phyloP scores from a whole-genome alignment of 495 filamentous ascomycete genomes.

The Usnea hakonensis region DNA sequence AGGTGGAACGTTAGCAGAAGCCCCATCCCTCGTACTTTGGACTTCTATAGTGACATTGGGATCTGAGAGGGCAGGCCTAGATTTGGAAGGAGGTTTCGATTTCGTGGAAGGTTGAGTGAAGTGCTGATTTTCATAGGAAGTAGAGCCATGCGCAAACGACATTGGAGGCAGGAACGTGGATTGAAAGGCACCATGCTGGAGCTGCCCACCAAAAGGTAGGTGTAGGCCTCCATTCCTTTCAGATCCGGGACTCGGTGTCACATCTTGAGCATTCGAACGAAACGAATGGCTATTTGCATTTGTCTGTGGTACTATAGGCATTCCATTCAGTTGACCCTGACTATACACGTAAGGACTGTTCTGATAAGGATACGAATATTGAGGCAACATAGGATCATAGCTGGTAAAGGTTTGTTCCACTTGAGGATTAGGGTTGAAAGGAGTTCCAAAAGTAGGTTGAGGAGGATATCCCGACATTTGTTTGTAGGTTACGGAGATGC shows the following conservation, averaged over 20 bases:
- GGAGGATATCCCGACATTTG: conserved; percentile 48
- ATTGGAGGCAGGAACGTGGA: conserved; percentile 8
- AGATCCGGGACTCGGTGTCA: conserved; percentile 1
- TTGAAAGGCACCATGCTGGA: conserved; percentile 7
- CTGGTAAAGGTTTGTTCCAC: neutral
- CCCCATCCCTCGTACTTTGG: neutral
- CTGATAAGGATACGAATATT: conserved; percentile 11
- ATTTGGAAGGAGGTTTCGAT: neutral
- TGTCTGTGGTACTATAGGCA: neutral
- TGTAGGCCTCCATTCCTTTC: neutral
- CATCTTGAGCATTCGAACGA: conserved; percentile 14
- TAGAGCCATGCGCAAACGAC: neutral
- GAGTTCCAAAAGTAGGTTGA: conserved; percentile 43
- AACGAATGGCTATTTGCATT: conserved; percentile 14
- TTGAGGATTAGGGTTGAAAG: conserved; percentile 24
- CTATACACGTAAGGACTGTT: conserved; percentile 2
- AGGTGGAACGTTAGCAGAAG: neutral
- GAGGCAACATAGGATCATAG: conserved; percentile 2
- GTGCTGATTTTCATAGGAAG: neutral
- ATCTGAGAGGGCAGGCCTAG: neutral
- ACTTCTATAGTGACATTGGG: neutral
- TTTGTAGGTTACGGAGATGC: neutral
- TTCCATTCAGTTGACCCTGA: conserved; percentile 2
- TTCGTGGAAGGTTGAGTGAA: neutral
- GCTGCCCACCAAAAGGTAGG: neutral